Percentiles rank a stretch among this genome's conserved stretches.
phyloP scores from a whole-genome alignment of 805 yeast species.

The Maudiozyma turicensis region DNA sequence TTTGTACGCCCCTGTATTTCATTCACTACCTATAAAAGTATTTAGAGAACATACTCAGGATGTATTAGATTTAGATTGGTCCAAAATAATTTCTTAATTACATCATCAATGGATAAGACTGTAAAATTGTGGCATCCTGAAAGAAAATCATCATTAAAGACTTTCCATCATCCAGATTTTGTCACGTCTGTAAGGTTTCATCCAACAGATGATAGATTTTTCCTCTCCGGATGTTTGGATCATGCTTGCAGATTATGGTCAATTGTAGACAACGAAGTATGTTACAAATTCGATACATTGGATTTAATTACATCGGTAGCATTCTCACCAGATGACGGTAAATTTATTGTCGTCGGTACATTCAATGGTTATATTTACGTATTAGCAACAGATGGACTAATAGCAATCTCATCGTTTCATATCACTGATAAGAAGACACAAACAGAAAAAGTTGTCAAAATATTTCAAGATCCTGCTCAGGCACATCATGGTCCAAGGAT shows the following conservation, averaged over 20 bases:
- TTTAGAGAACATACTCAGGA: slow-evolving; percentile 63
- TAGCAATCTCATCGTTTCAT: slow-evolving; percentile 35
- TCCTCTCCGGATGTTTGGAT: slow-evolving; percentile 73
- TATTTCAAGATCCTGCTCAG: slow-evolving; percentile 6
- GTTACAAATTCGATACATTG: slow-evolving; percentile 50
- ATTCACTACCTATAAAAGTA: slow-evolving; percentile 50
- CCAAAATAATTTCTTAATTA: slow-evolving; percentile 71
- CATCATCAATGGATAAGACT: slow-evolving; percentile 79
- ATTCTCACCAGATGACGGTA: slow-evolving; percentile 59
- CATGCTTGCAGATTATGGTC: slow-evolving; percentile 72
- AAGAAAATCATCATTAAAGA: slow-evolving; percentile 48
- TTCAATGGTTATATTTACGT: slow-evolving; percentile 60
- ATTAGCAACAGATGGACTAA: slow-evolving; percentile 56
- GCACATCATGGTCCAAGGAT: slow-evolving; percentile 44
- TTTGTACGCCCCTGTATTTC: slow-evolving; percentile 68
- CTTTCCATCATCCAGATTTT: slow-evolving; percentile 65
- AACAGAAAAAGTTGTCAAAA: neutral
- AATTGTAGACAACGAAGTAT: slow-evolving; percentile 59
- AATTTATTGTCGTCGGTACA: slow-evolving; percentile 60
- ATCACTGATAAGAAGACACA: slow-evolving; percentile 34
- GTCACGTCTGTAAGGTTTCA: slow-evolving; percentile 76
- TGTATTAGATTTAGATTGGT: slow-evolving; percentile 76
- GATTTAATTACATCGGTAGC: slow-evolving; percentile 67
- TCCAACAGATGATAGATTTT: slow-evolving; percentile 79
- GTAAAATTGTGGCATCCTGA: slow-evolving; percentile 82